Evolutionary conservation across 2,329 filamentous ascomycete species (phyloP).

Genomic region (Colletotrichum echinochloae): DNA sequence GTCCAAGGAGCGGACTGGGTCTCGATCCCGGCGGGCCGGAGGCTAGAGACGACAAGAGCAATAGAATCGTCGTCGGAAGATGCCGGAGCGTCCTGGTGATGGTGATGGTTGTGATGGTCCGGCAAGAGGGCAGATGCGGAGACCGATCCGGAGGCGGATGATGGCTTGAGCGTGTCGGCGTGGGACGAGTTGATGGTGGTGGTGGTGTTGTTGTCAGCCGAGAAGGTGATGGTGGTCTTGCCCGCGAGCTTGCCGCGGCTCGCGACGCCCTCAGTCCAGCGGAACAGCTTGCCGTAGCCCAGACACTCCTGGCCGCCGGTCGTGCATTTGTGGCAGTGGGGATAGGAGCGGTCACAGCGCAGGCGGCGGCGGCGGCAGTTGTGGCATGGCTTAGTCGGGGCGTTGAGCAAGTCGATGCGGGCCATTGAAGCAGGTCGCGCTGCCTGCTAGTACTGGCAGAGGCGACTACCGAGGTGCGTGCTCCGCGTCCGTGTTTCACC

Average conservation of each 20-base stretch:
- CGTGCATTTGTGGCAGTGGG: constrained; percentile 64
- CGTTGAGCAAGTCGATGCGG: constrained; percentile 35
- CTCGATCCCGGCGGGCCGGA: constrained; percentile 39
- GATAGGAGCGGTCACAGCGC: constrained; percentile 64
- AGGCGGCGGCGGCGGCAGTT: constrained; percentile 66
- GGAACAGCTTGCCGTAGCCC: constrained; percentile 64
- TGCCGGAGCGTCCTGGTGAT: neutral
- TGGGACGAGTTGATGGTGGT: neutral
- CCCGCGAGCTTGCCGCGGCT: constrained; percentile 57
- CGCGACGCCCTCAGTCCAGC: constrained; percentile 63
- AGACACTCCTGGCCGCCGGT: constrained; percentile 63
- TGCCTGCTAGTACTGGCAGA: neutral
- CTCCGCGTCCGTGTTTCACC: too few species aligned
- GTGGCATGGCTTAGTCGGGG: constrained; percentile 55
- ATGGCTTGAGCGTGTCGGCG: neutral
- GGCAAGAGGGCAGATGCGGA: neutral
- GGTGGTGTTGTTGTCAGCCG: constrained; percentile 2
- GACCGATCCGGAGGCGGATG: neutral
- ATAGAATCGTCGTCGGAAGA: constrained; percentile 3
- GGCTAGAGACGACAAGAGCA: constrained; percentile 43
- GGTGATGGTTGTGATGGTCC: neutral
- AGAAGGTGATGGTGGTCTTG: constrained; percentile 51
- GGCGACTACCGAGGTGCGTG: neutral
- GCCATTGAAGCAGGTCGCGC: constrained; percentile 23
- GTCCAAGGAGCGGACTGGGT: constrained; percentile 50